These are phyloP conservation scores for Lachnellula occidentalis DNA, from an alignment of 2,329 filamentous ascomycete genomes.

Conservation along the genomic window DNA sequence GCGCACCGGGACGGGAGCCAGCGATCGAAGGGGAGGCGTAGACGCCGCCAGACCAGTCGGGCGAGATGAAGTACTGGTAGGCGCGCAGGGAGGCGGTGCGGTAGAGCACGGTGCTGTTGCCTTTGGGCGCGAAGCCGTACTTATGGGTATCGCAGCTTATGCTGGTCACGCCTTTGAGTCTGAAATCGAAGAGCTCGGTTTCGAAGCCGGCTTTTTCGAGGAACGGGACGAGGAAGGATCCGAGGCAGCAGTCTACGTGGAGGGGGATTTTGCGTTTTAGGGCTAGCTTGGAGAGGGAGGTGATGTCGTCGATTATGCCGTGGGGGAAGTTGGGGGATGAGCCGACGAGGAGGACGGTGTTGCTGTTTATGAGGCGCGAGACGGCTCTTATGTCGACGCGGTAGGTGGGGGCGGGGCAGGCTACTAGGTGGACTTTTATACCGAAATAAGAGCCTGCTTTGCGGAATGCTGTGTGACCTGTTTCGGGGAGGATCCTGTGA, in stretches of 20 bases:
- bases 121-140: constrained; percentile 97
- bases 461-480: constrained; percentile 91
- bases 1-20: constrained; percentile 82
- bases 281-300: constrained; percentile 76
- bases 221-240: constrained; percentile 90
- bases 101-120: constrained; percentile 91
- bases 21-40: constrained; percentile 92
- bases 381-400: constrained; percentile 77
- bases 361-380: constrained; percentile 81
- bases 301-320: constrained; percentile 94
- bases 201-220: constrained; percentile 93
- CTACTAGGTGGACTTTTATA: constrained; percentile 86
- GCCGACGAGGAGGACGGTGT: constrained; percentile 89
- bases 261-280: constrained; percentile 74
- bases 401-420: constrained; percentile 78
- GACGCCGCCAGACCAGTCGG: constrained; percentile 92
- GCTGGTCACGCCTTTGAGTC: constrained; percentile 85
- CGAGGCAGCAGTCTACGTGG: constrained; percentile 96
- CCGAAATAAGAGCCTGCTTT: constrained; percentile 95
- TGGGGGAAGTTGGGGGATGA: constrained; percentile 97
- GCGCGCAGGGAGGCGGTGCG: constrained; percentile 70
- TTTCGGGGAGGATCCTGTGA: constrained; percentile 81
- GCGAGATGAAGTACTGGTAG: constrained; percentile 94
- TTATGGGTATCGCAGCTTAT: constrained; percentile 98
- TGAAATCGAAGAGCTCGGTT: constrained; percentile 84